These are phyloP conservation scores for Paracamarosporium sp. DNA, from an alignment of 2,329 filamentous ascomycete species.

Conservation along the genomic window DNA sequence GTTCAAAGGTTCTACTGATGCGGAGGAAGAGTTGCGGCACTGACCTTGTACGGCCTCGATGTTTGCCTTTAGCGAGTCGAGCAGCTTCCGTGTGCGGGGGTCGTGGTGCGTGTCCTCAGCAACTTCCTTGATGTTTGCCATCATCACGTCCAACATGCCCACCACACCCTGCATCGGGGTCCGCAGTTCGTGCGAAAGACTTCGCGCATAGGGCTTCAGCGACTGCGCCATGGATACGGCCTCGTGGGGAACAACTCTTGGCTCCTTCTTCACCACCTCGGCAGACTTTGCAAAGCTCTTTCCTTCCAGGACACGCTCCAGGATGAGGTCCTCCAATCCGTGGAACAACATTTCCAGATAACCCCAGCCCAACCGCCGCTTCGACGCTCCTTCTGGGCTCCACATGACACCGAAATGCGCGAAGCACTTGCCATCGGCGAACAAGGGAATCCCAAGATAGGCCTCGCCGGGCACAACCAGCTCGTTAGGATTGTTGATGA, in stretches of 20 bases:
- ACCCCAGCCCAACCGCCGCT: constrained; percentile 66
- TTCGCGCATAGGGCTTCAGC: constrained; percentile 74
- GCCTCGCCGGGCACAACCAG: constrained; percentile 69
- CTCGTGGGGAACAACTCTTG: constrained; percentile 60
- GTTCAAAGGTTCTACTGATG: no score
- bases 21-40: constrained; percentile 34
- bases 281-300: constrained; percentile 49
- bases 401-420: constrained; percentile 77
- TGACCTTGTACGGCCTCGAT: constrained; percentile 74
- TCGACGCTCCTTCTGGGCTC: constrained; percentile 66
- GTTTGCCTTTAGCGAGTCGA: constrained; percentile 69
- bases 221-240: constrained; percentile 67
- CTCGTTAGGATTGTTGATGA: constrained; percentile 66
- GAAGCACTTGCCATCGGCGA: constrained; percentile 69
- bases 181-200: constrained; percentile 73
- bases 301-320: constrained; percentile 63
- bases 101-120: constrained; percentile 63
- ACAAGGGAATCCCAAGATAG: constrained; percentile 71
- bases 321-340: constrained; percentile 71
- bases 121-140: constrained; percentile 73
- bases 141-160: constrained; percentile 79
- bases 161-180: constrained; percentile 80
- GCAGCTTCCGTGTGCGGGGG: constrained; percentile 60
- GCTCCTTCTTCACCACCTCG: constrained; percentile 31
- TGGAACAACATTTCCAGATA: constrained; percentile 73